Percentiles rank a stretch among this genome's conserved stretches.
phyloP scores from a whole-genome alignment of 2,329 filamentous ascomycete genomes.

The Aspergillus ustus region DNA sequence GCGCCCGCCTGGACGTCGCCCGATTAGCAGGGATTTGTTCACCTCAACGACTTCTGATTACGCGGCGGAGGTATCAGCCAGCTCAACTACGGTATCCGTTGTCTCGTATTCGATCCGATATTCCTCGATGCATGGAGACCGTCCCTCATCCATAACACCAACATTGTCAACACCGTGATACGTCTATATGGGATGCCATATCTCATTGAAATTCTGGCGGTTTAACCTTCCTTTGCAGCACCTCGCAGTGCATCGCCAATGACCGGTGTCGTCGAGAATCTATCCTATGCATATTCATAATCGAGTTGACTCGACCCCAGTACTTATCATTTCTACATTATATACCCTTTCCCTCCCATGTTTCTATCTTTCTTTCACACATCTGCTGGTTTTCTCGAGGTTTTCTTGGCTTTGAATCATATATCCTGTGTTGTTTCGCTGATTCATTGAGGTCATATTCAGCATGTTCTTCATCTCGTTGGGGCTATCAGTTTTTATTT shows the following conservation, averaged over 20 bases:
- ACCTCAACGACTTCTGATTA: neutral
- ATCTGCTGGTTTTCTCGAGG: neutral
- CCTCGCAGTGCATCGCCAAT: neutral
- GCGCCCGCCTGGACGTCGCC: neutral
- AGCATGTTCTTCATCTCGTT: conserved; percentile 9
- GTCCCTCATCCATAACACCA: conserved; percentile 1
- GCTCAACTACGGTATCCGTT: conserved; percentile 1
- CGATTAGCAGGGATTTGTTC: conserved; percentile 1
- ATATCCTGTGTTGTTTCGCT: neutral
- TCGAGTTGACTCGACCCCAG: conserved; percentile 14
- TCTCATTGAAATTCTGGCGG: conserved; percentile 21
- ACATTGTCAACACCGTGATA: neutral
- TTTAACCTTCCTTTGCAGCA: conserved; percentile 19
- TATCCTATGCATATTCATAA: conserved; percentile 8
- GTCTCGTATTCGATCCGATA: neutral
- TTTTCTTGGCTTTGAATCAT: conserved; percentile 5
- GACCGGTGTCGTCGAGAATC: conserved; percentile 1
- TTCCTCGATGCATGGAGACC: conserved; percentile 3
- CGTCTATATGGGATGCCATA: conserved; percentile 9
- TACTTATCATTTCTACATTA: conserved; percentile 5
- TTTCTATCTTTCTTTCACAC: neutral
- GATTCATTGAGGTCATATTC: conserved; percentile 3
- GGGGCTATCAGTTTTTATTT: neutral
- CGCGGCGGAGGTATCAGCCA: neutral
- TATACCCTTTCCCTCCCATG: conserved; percentile 14